Evolutionary conservation across 2,329 filamentous ascomycete species (phyloP), one percentile per base, ranked within the genome.

Genomic region (Microdochium trichocladiopsis): DNA sequence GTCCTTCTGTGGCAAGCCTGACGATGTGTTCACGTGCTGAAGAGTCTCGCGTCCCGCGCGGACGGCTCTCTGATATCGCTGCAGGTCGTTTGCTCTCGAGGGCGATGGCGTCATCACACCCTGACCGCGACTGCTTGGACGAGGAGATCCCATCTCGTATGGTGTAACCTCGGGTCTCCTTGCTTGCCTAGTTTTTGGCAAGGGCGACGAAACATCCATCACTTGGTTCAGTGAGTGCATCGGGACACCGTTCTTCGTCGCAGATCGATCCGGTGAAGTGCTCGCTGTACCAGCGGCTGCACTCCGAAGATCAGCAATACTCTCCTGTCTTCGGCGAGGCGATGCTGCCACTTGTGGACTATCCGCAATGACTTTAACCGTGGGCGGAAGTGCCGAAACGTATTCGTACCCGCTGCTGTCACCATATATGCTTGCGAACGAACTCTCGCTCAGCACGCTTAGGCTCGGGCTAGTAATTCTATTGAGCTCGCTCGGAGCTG

Each of bases 371-470:
- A 23, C 21, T 50, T 8, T 55, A 54, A 10, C 63, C 56, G 18
- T 53, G 53, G 2, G 61, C 54, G 3, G 59, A 58, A 11, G 58
- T 58, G 25, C 58, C 5, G 41, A 45, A 8, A 21, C 18, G 22
- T 45, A 21, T 45, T 22, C 41, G 18, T 45, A 45, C 41, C 41
- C 41, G n/a, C 6, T 18, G 12, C 41, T 60, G 10, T 64, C 62
- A 2, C 83, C 83, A 52, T 87, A 87, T 0, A 87, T 71, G 58
- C 83, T 87, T 22, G 79, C 58, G 58, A 87, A 86, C 0, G 83
- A 87, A 62, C 83, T 86, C 63, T 87, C 83, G 57, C 83, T 87
- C 55, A 87, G 66, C 12, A 86, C 72, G 57, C 84, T 87, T 49
- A 87, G 66, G 31, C 76, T 78, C 3, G 84, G 83, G 57, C 83